Evolutionary conservation across 371 early-diverging fungal genomes (phyloP).

Genomic region (Apophysomyces ossiformis): DNA sequence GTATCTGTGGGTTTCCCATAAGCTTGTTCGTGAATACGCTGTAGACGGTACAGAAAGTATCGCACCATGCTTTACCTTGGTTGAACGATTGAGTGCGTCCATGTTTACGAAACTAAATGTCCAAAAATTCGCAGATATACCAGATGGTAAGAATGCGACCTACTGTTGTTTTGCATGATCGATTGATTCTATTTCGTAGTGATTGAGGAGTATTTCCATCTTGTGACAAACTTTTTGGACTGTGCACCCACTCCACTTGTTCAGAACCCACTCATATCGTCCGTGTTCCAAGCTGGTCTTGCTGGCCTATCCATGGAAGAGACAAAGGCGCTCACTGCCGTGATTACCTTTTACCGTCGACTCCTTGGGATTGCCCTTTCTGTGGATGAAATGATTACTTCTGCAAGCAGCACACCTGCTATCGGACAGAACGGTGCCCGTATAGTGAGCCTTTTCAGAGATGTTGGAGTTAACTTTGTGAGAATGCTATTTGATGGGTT

Average conservation of each 20-base stretch:
- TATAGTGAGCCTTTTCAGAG: conserved; percentile 36
- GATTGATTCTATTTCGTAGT: conserved; percentile 35
- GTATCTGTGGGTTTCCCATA: conserved; percentile 76
- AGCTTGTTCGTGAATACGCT: conserved; percentile 46
- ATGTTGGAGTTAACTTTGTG: conserved; percentile 43
- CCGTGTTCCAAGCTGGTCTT: conserved; percentile 68
- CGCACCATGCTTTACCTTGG: conserved; percentile 39
- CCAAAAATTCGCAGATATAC: conserved; percentile 61
- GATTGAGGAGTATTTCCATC: conserved; percentile 72
- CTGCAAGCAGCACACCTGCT: conserved; percentile 18
- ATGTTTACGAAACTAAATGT: conserved; percentile 64
- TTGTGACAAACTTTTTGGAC: conserved; percentile 59
- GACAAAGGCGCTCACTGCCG: conserved; percentile 62
- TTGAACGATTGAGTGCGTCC: conserved; percentile 60
- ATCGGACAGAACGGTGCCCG: conserved; percentile 38
- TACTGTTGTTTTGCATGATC: neutral
- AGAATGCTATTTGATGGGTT: conserved; percentile 51
- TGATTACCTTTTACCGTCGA: conserved; percentile 57
- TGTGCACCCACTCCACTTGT: conserved; percentile 62
- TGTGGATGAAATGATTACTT: conserved; percentile 22
- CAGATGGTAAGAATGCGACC: conserved; percentile 61
- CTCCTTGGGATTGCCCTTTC: conserved; percentile 40
- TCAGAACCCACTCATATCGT: conserved; percentile 59
- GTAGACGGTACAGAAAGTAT: conserved; percentile 44
- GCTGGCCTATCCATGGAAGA: conserved; percentile 68